Base-by-base conservation (phyloP, 2,329 filamentous ascomycete species). In the Ophiognomonia clavigignenti-juglandacearum region DNA sequence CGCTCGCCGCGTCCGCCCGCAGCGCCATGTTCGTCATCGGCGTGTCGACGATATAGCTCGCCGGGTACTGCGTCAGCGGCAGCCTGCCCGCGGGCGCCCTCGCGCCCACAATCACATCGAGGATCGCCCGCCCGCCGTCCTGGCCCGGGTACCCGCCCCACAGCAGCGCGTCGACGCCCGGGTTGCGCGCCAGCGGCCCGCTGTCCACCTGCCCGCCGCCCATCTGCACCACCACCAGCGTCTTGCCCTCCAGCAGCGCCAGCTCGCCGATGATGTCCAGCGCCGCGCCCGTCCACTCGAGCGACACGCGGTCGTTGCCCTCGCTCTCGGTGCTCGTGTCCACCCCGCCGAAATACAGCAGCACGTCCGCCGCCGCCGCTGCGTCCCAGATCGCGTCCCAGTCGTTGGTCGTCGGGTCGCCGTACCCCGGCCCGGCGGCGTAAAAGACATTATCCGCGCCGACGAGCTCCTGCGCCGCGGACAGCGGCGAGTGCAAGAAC, bases 81-180 rank as follows among this genome's bases (percentile, higher is more conserved):
- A 82, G 58, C 32, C 78, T 65, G 2, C 75, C 79, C 7, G 76
- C 78, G 3, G 75, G 75, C 0, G 74, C 65, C 3, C 58, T 61
- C 3, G 62, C 64, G 2, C 79, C 79, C 8, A 68, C 73, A 26
- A 83, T 55, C 45, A 82, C 65, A 48, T 80, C 69, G 40, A 80
- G 61, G 10, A 82, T 57, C 0, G 78, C 80, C 8, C 63, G 61
- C 3, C 80, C 80, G 11, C 80, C 80, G 32, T 74, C 72, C 59
- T 83, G 78, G 2, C 80, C 78, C 0, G 80, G 79, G 47, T 79
- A 82, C 0, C 78, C 76, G 0, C 66, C 74, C 79, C 79, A 82
- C 0, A 83, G 54, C 1, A 83, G 57, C 0, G 74, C 69, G 23
- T 66, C 70, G 47, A 82, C 68, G 45, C 72, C 72, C 2, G 61